Percentiles rank a stretch among this genome's conserved stretches.
Conservation (phyloP, 371 early-diverging fungal genomes). For the Batrachochytrium dendrobatidis region DNA sequence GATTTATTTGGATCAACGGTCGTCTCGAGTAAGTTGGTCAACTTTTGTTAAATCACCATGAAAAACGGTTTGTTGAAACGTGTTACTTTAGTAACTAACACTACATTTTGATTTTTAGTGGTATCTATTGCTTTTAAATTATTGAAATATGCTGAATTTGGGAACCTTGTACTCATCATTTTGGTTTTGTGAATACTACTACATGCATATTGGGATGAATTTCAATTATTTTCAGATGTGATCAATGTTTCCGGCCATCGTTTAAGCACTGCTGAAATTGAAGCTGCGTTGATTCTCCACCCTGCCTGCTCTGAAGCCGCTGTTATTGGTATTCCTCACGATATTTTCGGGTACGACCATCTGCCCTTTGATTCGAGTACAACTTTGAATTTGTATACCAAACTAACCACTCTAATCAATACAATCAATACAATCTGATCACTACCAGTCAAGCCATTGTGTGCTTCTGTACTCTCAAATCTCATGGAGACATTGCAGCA, state of each 20-base stretch:
- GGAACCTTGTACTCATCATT: not conserved
- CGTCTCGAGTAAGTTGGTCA: constrained; percentile 53
- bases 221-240: constrained; percentile 52
- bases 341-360: constrained; percentile 71
- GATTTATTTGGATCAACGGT: constrained; percentile 93
- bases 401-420: too few species aligned
- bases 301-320: constrained; percentile 90
- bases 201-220: too few species aligned
- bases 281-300: constrained; percentile 44
- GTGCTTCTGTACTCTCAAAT: constrained; percentile 49
- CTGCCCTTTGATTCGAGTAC: not conserved
- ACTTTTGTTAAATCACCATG: constrained; percentile 48
- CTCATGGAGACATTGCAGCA: constrained; percentile 21
- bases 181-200: too few species aligned
- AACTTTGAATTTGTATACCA: not conserved
- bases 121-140: not conserved
- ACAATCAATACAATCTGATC: too few species aligned
- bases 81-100: too few species aligned
- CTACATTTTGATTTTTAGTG: not conserved
- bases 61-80: too few species aligned
- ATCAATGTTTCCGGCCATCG: constrained; percentile 98
- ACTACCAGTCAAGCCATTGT: constrained; percentile 41
- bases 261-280: constrained; percentile 90
- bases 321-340: constrained; percentile 87
- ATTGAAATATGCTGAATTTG: not conserved